Base-by-base conservation (phyloP, 106 monocot species). In the Dactylorhiza incarnata region DNA sequence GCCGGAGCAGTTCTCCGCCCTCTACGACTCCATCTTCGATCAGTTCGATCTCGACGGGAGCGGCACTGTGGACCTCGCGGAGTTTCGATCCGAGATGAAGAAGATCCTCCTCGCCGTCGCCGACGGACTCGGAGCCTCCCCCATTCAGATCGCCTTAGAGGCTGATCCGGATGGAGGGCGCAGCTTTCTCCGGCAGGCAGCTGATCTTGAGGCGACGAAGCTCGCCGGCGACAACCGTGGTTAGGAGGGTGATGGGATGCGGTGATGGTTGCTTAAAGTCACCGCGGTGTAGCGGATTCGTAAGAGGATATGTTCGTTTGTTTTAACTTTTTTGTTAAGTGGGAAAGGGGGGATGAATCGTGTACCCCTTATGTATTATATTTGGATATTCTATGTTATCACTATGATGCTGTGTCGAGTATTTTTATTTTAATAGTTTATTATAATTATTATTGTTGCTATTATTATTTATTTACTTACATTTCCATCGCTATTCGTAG, bases 11-110 rank as follows among this genome's bases (percentile, higher is more conserved):
- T 78, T 95, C 66, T 12, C 85, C 65, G 76, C 81, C 14, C 86
- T 95, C 74, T 95, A 95, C 84, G 90, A 92, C 69, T 83, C 88
- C 74, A 90, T 92, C 73, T 95, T 95, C 78, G 85, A 88, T 22
- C 83, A 85, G 85, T 85, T 88, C 82, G 88, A 88, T 65, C 22
- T 61, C 61, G 87, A 90, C 72, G 70, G 46, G 49, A 87, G 85
- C 85, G 90, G 85, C 50, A 68, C 85, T 70, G 78, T 91, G 49
- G 87, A 91, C 62, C 79, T 80, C 50, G 55, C 22, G 26, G 87
- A 89, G 81, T 90, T 79, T 73, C 78, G 77, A 49, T 73, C 75
- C 48, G 85, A 90, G 83, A 85, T 90, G 81, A 80, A 77, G 75
- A 54, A 63, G 58, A 90, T 90, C 71, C 56, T 87, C 76, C 83